Base-by-base conservation (phyloP, 2,329 filamentous ascomycete genomes). In the Bipolaris zeicola region DNA sequence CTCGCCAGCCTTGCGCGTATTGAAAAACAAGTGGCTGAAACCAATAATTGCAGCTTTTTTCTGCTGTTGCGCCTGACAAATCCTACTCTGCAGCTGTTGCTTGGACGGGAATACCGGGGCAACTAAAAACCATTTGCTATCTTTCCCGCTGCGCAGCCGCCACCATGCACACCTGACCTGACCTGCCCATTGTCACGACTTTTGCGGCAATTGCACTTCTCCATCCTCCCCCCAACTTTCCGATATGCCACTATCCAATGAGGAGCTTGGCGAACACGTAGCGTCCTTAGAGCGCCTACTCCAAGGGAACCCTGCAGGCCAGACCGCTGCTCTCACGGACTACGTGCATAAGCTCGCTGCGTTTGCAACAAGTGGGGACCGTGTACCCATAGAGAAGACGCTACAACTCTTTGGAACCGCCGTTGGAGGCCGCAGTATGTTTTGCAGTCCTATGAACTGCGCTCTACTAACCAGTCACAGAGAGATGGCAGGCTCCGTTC, bases 391-490 rank as follows among this genome's bases (percentile, higher is more conserved):
- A 33, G 64, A 69, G 48, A 63, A 58, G 22, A 59, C 60, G 48
- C 50, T 70, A 24, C 64, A 72, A 43, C 45, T 67, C 39, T 53
- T 76, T 11, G 74, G 70, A 28, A 76, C 72, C 24, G 71, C 70
- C 37, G 70, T 72, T 33, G 74, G 74, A 33, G 64, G 61, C 37
- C 55, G 72, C 33, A 69, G 73, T 75, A 64, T 50, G 67, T 18
- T 16, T 13, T 20, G n/a, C 5, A 36, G 11, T 4, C 11, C 18
- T 6, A 16, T 31, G 18, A 11, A 11, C 10, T 38, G 34, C 28
- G n/a, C 18, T 20, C 18, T 38, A 59, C 72, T 75, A 68, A 77
- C 63, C 14, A 39, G 45, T 6, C 43, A 2, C 50, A 76, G 73
- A 68, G 46, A 52, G 55, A 50, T 73, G 67, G 73, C 72, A 74